Percentiles rank a stretch among this genome's conserved stretches.
Conservation (phyloP, 176 grass and related monocot species). For the Hsuehochloa calcarea region DNA sequence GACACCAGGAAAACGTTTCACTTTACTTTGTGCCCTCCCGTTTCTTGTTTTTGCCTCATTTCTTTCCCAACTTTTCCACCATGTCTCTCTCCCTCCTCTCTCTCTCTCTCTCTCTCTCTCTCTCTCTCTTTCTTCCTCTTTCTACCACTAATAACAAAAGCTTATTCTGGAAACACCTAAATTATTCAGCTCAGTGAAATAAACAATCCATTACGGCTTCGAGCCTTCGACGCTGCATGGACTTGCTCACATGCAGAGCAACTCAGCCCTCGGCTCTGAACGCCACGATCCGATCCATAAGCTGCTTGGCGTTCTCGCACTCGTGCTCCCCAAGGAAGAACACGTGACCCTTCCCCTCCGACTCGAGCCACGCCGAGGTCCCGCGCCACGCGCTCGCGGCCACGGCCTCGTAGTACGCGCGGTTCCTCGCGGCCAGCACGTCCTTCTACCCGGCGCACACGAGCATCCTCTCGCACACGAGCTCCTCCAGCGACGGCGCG, state of each 20-base stretch:
- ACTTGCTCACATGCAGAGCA: background rate
- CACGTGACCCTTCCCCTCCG: slow-evolving; percentile 37
- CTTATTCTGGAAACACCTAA: too few species aligned
- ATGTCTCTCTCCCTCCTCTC: too few species aligned
- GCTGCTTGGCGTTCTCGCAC: slow-evolving; percentile 39
- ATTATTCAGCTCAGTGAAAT: too few species aligned
- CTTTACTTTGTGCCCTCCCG: too few species aligned
- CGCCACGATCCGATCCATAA: slow-evolving; percentile 30
- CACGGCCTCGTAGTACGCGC: slow-evolving; percentile 45
- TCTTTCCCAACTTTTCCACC: too few species aligned
- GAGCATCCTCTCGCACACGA: slow-evolving; percentile 49
- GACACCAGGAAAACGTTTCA: too few species aligned
- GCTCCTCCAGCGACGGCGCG: slow-evolving; percentile 23
- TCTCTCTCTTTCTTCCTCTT: too few species aligned
- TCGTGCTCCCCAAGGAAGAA: slow-evolving; percentile 46
- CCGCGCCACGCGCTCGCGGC: slow-evolving; percentile 51
- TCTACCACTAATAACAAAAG: too few species aligned
- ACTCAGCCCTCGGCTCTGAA: slow-evolving; percentile 28
- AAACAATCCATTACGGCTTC: too few species aligned
- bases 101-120: too few species aligned
- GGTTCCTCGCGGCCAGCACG: slow-evolving; percentile 28
- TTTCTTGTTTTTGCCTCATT: too few species aligned
- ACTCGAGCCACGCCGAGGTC: slow-evolving; percentile 35
- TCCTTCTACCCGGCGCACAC: slow-evolving; percentile 36
- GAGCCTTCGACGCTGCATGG: background rate